Evolutionary conservation across 192 early-diverging fungal species (phyloP).

Genomic region (Rhizophlyctis rosea): DNA sequence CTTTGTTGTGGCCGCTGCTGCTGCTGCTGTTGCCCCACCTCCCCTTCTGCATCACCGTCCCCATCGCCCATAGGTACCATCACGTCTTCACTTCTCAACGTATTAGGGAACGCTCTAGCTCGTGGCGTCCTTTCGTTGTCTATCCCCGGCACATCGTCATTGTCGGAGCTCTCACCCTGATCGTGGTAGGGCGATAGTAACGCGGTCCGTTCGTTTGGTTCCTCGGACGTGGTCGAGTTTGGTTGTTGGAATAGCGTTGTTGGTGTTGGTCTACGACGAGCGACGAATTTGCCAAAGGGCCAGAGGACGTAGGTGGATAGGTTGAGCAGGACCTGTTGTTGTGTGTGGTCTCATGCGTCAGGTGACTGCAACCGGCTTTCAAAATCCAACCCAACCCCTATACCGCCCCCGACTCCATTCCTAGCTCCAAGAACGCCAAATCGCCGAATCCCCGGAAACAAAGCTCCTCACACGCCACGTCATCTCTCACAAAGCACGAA

Average conservation of each 20-base stretch:
- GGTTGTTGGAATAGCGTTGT: slow-evolving; percentile 29
- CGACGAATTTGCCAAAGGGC: slow-evolving; percentile 95
- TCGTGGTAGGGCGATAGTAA: slow-evolving; percentile 14
- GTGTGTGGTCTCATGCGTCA: too few relatives aligned
- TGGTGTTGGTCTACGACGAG: slow-evolving; percentile 49
- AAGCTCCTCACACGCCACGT: too few relatives aligned
- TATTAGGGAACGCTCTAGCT: neutral
- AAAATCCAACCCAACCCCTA: too few relatives aligned
- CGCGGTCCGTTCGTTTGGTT: slow-evolving; percentile 30
- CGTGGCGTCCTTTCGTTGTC: neutral
- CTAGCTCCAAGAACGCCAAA: too few relatives aligned
- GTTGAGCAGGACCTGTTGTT: slow-evolving; percentile 64
- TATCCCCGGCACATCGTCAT: neutral
- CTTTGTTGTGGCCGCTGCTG: too few relatives aligned
- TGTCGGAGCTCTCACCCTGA: neutral
- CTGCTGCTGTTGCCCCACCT: too few relatives aligned
- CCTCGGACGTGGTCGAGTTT: slow-evolving; percentile 11
- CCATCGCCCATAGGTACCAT: too few relatives aligned
- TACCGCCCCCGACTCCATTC: too few relatives aligned
- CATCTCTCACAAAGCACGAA: too few relatives aligned
- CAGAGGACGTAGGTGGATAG: slow-evolving; percentile 86
- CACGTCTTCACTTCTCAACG: neutral
- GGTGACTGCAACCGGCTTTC: too few relatives aligned
- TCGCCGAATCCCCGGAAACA: too few relatives aligned
- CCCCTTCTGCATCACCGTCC: too few relatives aligned